Conservation (phyloP, 2,329 filamentous ascomycete species). For the Aspergillus brasiliensis region DNA sequence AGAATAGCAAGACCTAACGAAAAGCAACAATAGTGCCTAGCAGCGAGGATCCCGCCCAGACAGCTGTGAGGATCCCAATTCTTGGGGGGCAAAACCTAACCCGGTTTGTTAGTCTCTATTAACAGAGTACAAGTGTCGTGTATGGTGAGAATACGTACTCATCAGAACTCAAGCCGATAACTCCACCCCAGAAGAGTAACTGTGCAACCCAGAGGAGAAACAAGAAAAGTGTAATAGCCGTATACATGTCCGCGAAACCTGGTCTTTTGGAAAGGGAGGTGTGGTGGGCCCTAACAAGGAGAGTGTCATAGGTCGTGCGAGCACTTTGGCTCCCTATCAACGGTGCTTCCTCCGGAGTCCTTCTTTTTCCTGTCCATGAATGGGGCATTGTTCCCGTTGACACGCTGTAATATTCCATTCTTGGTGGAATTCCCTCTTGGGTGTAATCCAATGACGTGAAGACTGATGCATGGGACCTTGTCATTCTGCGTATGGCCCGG, state of each 20-base stretch:
- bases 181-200: constrained; percentile 11
- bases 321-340: background rate
- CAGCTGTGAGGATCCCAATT: background rate
- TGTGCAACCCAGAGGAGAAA: constrained; percentile 8
- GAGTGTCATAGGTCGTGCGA: background rate
- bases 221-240: background rate
- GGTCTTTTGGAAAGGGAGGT: background rate
- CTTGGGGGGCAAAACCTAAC: constrained; percentile 8
- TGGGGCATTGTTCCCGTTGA: background rate
- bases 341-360: background rate
- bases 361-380: background rate
- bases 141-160: background rate
- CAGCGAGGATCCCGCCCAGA: constrained; percentile 1
- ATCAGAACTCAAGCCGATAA: constrained; percentile 5
- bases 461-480: background rate
- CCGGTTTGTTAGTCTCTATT: background rate
- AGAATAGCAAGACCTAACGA: background rate
- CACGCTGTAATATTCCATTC: background rate
- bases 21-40: background rate
- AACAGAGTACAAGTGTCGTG: background rate
- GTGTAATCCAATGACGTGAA: background rate
- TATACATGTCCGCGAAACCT: background rate
- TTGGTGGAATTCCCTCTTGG: background rate
- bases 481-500: background rate
- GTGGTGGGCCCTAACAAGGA: background rate